These are phyloP conservation scores for Rhizopus microsporus DNA, from an alignment of 371 early-diverging fungal genomes.

Conservation along the genomic window DNA sequence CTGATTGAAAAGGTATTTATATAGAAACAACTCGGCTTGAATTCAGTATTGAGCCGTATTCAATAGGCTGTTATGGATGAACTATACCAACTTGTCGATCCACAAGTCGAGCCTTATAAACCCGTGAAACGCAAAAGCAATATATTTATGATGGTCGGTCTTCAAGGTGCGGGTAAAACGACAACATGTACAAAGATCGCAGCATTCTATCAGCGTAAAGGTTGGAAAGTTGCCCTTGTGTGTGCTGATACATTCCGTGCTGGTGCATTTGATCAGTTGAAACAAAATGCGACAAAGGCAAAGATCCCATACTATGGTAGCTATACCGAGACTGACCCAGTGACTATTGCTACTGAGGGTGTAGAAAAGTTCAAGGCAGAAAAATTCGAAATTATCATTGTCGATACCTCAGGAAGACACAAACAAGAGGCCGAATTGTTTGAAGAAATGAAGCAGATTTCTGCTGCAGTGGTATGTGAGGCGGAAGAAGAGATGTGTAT, in stretches of 20 bases:
- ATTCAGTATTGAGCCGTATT: background rate
- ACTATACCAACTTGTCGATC: constrained; percentile 93
- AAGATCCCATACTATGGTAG: constrained; percentile 97
- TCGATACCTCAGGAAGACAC: constrained; percentile 99
- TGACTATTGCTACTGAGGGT: constrained; percentile 93
- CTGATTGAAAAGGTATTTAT: constrained; percentile 82
- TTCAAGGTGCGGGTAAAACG: constrained; percentile 99
- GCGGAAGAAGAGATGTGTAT: background rate
- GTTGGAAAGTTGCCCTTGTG: constrained; percentile 96
- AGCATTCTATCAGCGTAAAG: constrained; percentile 95
- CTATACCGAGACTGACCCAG: constrained; percentile 96
- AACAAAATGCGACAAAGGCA: constrained; percentile 98
- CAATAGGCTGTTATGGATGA: constrained; percentile 92
- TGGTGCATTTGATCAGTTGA: constrained; percentile 99
- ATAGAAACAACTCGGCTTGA: too few species aligned
- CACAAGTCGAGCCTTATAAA: constrained; percentile 86
- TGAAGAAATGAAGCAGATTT: constrained; percentile 98
- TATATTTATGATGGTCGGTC: constrained; percentile 99
- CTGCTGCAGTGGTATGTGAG: constrained; percentile 71
- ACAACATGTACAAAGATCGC: constrained; percentile 99
- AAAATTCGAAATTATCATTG: constrained; percentile 98
- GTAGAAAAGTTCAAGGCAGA: constrained; percentile 95
- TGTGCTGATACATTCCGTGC: constrained; percentile 99
- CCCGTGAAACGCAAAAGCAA: constrained; percentile 87
- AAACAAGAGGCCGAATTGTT: constrained; percentile 98